Percentiles rank a stretch among this genome's conserved stretches.
These are phyloP conservation scores for Ceratobasidium sp. DNA, from an alignment of 1,284 basidiomycete species.

Conservation along the genomic window DNA sequence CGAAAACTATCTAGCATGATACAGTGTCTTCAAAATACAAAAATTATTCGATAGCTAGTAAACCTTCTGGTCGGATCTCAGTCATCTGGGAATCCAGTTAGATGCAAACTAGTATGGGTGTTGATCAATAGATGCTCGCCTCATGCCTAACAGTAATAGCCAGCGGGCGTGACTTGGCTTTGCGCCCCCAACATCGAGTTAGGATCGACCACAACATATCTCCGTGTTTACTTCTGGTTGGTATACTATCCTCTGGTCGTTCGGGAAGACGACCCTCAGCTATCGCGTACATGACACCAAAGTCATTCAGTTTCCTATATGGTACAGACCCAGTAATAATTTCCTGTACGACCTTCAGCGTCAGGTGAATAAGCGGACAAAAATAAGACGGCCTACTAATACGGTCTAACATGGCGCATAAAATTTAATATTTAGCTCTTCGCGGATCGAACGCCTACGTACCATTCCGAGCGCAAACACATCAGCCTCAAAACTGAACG, in stretches of 20 bases:
- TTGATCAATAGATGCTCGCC: not conserved
- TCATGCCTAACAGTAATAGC: not conserved
- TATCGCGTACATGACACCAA: not conserved
- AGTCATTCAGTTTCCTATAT: conserved; percentile 1
- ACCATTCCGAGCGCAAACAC: conserved; percentile 32
- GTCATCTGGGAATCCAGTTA: not conserved
- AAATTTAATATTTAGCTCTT: not conserved
- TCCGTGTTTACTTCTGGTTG: not conserved
- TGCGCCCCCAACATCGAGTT: not conserved
- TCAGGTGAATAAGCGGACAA: too few relatives aligned
- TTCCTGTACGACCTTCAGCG: not conserved
- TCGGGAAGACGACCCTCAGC: not conserved
- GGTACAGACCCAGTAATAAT: conserved; percentile 14
- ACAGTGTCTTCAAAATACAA: too few relatives aligned
- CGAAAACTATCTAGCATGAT: too few relatives aligned
- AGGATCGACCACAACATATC: conserved; percentile 20
- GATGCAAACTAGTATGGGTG: not conserved
- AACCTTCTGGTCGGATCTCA: too few relatives aligned
- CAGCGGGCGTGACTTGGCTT: not conserved
- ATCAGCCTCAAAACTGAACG: conserved; percentile 4
- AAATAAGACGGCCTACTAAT: not conserved
- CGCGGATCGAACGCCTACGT: not conserved
- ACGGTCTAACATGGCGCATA: not conserved
- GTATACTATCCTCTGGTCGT: conserved; percentile 3
- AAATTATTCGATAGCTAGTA: not conserved